phyloP scores from a whole-genome alignment of 2,329 filamentous ascomycete species.

The Colletotrichum magnum region DNA sequence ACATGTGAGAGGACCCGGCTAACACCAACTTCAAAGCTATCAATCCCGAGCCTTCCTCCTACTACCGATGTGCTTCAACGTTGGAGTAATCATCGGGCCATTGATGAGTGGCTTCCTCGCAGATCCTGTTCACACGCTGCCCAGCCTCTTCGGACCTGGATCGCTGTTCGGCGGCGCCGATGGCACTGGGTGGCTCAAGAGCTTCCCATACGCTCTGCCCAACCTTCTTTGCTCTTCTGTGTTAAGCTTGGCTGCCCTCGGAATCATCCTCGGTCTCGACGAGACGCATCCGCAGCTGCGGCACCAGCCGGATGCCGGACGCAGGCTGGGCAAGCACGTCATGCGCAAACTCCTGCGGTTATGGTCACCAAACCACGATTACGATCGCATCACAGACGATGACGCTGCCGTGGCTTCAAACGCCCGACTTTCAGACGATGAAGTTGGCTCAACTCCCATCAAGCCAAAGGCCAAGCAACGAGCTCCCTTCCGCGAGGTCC shows the following conservation, averaged over 20 bases:
- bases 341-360: neutral
- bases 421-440: neutral
- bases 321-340: neutral
- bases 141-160: conserved; percentile 42
- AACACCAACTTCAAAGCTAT: conserved; percentile 4
- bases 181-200: conserved; percentile 42
- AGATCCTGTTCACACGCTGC: conserved; percentile 41
- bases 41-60: conserved; percentile 42
- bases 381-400: neutral
- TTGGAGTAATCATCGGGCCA: conserved; percentile 44
- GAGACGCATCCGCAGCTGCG: conserved; percentile 38
- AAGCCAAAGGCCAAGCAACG: neutral
- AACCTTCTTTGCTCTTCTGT: conserved; percentile 41
- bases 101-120: conserved; percentile 45
- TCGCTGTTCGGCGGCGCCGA: conserved; percentile 41
- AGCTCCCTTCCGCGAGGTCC: conserved; percentile 35
- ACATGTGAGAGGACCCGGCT: neutral
- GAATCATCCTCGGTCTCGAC: conserved; percentile 43
- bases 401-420: neutral
- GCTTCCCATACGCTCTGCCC: conserved; percentile 44
- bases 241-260: conserved; percentile 40
- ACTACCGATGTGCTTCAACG: conserved; percentile 44
- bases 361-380: neutral
- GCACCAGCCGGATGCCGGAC: neutral
- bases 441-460: neutral